Conservation (phyloP, 441 rosid genomes). For the Corymbia calophylla region DNA sequence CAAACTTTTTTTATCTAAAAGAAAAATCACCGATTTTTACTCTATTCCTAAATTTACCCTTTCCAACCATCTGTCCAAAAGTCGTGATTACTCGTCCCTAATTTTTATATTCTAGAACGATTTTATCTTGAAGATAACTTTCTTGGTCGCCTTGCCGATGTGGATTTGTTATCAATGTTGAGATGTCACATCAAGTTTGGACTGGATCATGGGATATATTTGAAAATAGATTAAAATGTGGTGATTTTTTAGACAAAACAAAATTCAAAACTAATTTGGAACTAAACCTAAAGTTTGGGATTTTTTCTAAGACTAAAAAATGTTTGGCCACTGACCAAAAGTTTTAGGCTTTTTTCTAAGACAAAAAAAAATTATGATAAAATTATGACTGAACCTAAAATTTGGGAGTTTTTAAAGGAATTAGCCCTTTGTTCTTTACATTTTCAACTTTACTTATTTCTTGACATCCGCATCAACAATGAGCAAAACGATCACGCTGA, state of each 20-base stretch:
- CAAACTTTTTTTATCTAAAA: too few relatives aligned
- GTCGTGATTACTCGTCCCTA: neutral
- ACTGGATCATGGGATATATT: rapidly evolving
- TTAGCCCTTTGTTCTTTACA: too few relatives aligned
- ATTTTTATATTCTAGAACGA: too few relatives aligned
- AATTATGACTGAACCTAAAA: neutral
- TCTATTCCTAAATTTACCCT: neutral
- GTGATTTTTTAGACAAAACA: neutral
- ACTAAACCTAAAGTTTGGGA: too few relatives aligned
- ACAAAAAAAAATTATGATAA: neutral
- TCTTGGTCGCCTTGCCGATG: neutral
- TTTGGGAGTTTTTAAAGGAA: neutral
- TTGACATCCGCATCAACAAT: too few relatives aligned
- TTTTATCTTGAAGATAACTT: neutral
- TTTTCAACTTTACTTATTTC: too few relatives aligned
- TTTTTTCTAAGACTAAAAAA: too few relatives aligned
- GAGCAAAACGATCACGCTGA: neutral
- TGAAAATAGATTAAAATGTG: too few relatives aligned
- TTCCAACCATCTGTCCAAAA: neutral
- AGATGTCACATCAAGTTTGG: neutral
- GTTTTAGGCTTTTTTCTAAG: rapidly evolving
- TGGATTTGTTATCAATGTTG: neutral
- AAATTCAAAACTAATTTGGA: neutral
- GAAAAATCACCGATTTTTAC: neutral
- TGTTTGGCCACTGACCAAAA: neutral